Conservation (phyloP, 2,329 filamentous ascomycete species). For the Beauveria asiatica region DNA sequence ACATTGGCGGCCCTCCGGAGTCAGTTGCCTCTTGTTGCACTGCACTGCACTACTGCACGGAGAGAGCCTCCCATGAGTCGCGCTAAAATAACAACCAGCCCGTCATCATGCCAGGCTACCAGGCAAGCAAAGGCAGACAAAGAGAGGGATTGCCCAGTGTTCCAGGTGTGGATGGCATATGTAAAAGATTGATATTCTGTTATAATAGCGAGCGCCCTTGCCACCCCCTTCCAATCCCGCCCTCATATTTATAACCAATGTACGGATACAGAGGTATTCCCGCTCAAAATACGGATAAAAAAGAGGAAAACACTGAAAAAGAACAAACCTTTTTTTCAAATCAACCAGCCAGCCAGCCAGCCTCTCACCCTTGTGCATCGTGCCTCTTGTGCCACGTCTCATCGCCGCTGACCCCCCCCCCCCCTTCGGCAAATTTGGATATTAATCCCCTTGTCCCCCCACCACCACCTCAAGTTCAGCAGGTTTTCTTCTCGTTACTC, state of each 20-base stretch:
- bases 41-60: not conserved
- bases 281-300: not conserved
- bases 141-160: no score
- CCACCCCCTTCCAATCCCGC: not conserved
- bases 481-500: not conserved
- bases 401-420: not conserved
- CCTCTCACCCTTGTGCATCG: no score
- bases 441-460: constrained; percentile 6
- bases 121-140: not conserved
- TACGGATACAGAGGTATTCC: no score
- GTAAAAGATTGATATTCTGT: not conserved
- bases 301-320: not conserved
- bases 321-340: not conserved
- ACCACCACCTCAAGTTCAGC: not conserved
- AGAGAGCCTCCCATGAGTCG: not conserved
- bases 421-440: not conserved
- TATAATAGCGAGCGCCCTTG: not conserved
- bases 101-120: not conserved
- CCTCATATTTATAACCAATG: not conserved
- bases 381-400: constrained; percentile 7
- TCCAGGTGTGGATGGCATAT: no score
- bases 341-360: no score
- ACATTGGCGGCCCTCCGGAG: not conserved
- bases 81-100: not conserved
- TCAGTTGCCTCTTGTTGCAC: constrained; percentile 3